Evolutionary conservation across 2,329 filamentous ascomycete genomes (phyloP), one percentile per base, ranked within the genome.

Genomic region (Botryotinia convoluta): DNA sequence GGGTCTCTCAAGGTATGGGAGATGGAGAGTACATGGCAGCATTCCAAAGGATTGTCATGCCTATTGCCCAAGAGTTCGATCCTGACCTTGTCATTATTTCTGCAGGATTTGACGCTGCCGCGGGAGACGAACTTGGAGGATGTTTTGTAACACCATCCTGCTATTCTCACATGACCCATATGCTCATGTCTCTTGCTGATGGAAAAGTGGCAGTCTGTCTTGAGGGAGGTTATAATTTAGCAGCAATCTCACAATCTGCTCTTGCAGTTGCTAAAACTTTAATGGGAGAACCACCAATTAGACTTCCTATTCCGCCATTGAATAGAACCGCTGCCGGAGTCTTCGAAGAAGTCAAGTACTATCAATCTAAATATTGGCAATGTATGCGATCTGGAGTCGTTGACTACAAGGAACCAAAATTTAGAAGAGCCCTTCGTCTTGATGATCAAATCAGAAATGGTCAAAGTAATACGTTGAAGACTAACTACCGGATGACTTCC

Each of bases 81-180:
- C 96, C 96, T 0, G 96, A 99, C 80, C 85, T 99, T 29, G 95
- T 98, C 42, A 96, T 99, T 76, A 92, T 99, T 73, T 96, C 96
- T 32, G 94, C 96, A 60, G 96, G 96, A 0, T 99, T 99, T 78
- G 96, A 99, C 81, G 96, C 96, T 26, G 96, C 96, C 0, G 93
- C 93, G 76, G 96, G 96, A 20, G 96, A 99, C 82, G 91, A 96
- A 80, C 87, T 99, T 2, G 96, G 96, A 69, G 94, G 93, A 45
- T 99, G 96, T 81, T 95, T 94, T 79, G 96, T 99, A 8, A 92
- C 94, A 1, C 96, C 96, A 0, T 84, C 90, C 7, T 97, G 96
- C 80, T 99, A 98, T 81, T 93, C 95, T 22, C 95, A 99, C 80
- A 98, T 99, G 96, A 98, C 96, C 26, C 94, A 98, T 81, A 98